These are phyloP conservation scores for Aspergillus affinis DNA, from an alignment of 495 filamentous ascomycete species.

Conservation along the genomic window DNA sequence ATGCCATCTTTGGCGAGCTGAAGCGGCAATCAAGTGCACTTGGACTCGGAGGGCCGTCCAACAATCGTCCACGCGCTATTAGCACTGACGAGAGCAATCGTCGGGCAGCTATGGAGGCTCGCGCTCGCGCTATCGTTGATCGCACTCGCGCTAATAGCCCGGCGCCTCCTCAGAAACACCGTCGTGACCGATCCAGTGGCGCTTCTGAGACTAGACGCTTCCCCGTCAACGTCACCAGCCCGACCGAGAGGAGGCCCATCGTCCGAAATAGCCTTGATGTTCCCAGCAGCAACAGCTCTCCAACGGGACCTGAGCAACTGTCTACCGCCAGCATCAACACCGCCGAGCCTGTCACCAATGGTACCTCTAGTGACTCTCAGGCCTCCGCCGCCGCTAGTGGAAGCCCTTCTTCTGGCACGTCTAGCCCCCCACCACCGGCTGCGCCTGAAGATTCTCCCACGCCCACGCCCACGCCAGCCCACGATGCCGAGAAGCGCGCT, in stretches of 20 bases:
- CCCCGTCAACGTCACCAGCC: constrained; percentile 70
- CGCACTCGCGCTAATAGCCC: constrained; percentile 72
- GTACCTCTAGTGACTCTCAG: constrained; percentile 37
- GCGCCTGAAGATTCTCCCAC: constrained; percentile 40
- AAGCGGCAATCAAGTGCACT: constrained; percentile 81
- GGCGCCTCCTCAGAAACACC: constrained; percentile 60
- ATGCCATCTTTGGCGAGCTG: constrained; percentile 90
- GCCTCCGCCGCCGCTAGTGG: constrained; percentile 30
- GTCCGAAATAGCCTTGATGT: constrained; percentile 63
- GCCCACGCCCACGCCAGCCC: constrained; percentile 39
- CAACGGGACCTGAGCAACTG: constrained; percentile 27
- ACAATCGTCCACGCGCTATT: constrained; percentile 72
- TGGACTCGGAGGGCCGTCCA: constrained; percentile 32
- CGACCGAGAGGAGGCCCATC: constrained; percentile 51
- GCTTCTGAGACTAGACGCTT: constrained; percentile 72
- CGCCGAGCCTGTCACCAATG: constrained; percentile 35
- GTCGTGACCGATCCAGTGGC: constrained; percentile 80
- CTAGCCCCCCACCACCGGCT: constrained; percentile 35
- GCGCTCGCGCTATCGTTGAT: constrained; percentile 79
- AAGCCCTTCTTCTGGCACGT: constrained; percentile 33
- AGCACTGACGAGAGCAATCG: constrained; percentile 96
- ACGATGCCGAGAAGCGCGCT: constrained; percentile 45
- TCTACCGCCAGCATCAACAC: constrained; percentile 32
- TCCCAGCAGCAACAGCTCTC: constrained; percentile 40
- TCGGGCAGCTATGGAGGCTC: constrained; percentile 88